Conservation (phyloP, 225 moss, liverwort and hornwort species). For the Pleurozium schreberi region DNA sequence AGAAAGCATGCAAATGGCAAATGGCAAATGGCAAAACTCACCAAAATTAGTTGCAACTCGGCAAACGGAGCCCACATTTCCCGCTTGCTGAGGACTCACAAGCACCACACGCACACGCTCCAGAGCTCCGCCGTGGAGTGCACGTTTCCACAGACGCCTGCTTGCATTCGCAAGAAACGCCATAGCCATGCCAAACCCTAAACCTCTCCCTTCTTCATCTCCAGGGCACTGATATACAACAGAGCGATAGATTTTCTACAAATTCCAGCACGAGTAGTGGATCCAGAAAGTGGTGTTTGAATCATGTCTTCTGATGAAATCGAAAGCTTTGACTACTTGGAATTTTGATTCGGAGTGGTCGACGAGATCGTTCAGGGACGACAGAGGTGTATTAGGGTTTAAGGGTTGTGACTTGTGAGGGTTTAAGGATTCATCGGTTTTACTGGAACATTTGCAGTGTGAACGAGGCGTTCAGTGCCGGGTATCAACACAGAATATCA, state of each 20-base stretch:
- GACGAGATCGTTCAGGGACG: not conserved
- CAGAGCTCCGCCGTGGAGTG: constrained; percentile 6
- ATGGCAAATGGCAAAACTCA: not conserved
- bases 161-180: not conserved
- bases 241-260: not conserved
- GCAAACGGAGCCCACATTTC: constrained; percentile 50
- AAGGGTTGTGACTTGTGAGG: not conserved
- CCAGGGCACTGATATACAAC: too few relatives aligned
- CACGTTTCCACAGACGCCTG: not conserved
- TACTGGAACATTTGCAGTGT: not conserved
- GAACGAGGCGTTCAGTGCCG: not conserved
- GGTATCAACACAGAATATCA: not conserved
- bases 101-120: constrained; percentile 40
- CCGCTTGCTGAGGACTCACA: constrained; percentile 40
- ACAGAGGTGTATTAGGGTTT: not conserved
- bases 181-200: not conserved
- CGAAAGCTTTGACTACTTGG: not conserved
- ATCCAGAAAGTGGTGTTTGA: not conserved
- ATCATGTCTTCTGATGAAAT: not conserved
- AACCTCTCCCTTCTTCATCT: not conserved
- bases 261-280: not conserved
- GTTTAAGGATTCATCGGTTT: not conserved
- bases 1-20: not conserved
- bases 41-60: constrained; percentile 48
- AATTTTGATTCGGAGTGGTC: not conserved